Evolutionary conservation across 1,284 basidiomycete genomes (phyloP).

Genomic region (Coriolopsis trogii): DNA sequence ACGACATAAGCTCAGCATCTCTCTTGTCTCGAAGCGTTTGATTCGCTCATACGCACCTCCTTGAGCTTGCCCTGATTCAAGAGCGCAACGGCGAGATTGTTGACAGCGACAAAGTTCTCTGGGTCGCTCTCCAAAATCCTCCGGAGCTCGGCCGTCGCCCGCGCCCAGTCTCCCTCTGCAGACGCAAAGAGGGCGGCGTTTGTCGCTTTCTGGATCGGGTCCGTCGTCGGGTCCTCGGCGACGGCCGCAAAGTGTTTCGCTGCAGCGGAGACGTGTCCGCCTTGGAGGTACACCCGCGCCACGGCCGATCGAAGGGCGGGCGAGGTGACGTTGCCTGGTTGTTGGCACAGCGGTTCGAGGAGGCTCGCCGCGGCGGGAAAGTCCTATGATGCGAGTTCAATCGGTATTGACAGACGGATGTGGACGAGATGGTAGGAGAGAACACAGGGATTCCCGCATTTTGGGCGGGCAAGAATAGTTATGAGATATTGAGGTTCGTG

Average conservation of each 20-base stretch:
- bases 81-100: conserved; percentile 74
- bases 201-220: conserved; percentile 52
- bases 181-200: conserved; percentile 64
- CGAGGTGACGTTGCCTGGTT: conserved; percentile 40
- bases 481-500: no score
- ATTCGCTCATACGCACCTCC: conserved; percentile 48
- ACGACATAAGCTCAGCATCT: background rate
- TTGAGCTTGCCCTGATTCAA: conserved; percentile 70
- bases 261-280: conserved; percentile 63
- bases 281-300: conserved; percentile 73
- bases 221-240: conserved; percentile 47
- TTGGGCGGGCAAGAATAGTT: no score
- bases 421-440: background rate
- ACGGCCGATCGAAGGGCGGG: conserved; percentile 66
- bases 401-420: background rate
- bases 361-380: conserved; percentile 64
- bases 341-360: conserved; percentile 61
- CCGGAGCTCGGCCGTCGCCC: conserved; percentile 49
- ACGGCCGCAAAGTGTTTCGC: conserved; percentile 54
- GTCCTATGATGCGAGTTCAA: conserved; percentile 49
- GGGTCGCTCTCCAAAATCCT: conserved; percentile 50
- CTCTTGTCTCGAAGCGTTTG: background rate
- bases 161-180: conserved; percentile 70
- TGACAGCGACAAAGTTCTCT: conserved; percentile 69
- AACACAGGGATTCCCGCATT: no score